These are phyloP conservation scores for Russula griseocarnosa DNA, from an alignment of 768 basidiomycete species.

Conservation along the genomic window DNA sequence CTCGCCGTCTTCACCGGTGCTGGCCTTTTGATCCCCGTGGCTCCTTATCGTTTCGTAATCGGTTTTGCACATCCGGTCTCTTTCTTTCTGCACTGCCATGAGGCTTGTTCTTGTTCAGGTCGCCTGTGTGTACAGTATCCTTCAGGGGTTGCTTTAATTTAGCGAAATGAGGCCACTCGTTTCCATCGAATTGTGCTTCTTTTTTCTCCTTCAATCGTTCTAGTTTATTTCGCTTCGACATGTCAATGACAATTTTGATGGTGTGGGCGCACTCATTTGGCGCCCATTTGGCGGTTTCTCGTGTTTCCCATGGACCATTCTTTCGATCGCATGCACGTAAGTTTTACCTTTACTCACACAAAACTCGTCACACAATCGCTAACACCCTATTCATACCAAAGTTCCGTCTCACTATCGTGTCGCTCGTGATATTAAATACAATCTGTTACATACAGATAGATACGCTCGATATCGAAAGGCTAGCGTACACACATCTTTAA, in stretches of 20 bases:
- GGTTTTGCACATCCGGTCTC: neutral
- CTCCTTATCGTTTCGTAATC: neutral
- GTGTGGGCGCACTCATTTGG: neutral
- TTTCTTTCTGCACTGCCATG: neutral
- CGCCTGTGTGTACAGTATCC: neutral
- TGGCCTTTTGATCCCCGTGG: neutral
- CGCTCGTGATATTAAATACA: conserved; percentile 18
- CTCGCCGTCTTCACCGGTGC: conserved; percentile 1
- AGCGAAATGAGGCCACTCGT: neutral
- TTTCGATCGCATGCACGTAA: conserved; percentile 15
- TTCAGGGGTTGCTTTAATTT: neutral
- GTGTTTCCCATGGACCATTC: conserved; percentile 18
- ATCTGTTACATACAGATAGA: conserved; percentile 26
- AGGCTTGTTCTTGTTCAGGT: conserved; percentile 1
- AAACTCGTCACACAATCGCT: conserved; percentile 12
- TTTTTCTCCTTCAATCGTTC: neutral
- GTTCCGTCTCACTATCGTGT: conserved; percentile 15
- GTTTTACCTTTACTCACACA: conserved; percentile 5
- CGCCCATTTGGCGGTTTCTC: conserved; percentile 7
- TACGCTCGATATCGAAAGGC: conserved; percentile 19
- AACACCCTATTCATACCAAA: conserved; percentile 5
- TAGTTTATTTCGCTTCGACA: neutral
- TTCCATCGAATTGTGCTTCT: conserved; percentile 5
- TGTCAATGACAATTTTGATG: neutral
- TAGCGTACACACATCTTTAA: conserved; percentile 22